Evolutionary conservation across 805 yeast species (phyloP).

Genomic region (Debaryomyces castellii): DNA sequence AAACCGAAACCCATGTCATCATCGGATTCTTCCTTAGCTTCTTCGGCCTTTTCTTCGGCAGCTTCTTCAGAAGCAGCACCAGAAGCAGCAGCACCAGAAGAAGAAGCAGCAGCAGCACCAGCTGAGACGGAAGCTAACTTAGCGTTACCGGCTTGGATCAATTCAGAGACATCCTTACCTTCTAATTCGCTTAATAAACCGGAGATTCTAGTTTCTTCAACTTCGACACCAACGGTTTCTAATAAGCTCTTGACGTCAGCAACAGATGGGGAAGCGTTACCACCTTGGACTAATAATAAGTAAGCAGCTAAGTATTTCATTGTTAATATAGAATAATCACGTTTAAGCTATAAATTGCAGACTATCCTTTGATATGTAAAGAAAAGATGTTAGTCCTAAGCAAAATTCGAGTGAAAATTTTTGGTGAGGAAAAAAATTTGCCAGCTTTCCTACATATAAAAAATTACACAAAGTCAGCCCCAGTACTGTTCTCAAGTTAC

Average conservation of each 20-base stretch:
- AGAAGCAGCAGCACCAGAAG: constrained; percentile 69
- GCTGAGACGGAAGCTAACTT: constrained; percentile 97
- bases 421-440: constrained; percentile 1
- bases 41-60: constrained; percentile 48
- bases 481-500: neutral
- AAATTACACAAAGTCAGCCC: neutral
- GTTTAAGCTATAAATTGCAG: constrained; percentile 72
- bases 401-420: constrained; percentile 1
- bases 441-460: neutral
- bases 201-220: constrained; percentile 83
- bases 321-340: constrained; percentile 63
- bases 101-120: constrained; percentile 94
- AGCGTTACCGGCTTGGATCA: constrained; percentile 91
- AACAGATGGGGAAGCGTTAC: constrained; percentile 44
- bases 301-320: constrained; percentile 50
- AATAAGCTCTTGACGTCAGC: constrained; percentile 41
- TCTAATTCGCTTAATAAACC: constrained; percentile 80
- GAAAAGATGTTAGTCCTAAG: neutral
- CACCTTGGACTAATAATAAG: constrained; percentile 48
- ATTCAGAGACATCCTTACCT: constrained; percentile 88
- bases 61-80: constrained; percentile 71
- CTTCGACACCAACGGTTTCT: constrained; percentile 76
- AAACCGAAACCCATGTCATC: constrained; percentile 94
- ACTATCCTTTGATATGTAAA: constrained; percentile 64
- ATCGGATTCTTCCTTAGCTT: constrained; percentile 54